Evolutionary conservation across 768 basidiomycete species (phyloP), one percentile per base, ranked within the genome.

Genomic region (Tylopilus felleus): DNA sequence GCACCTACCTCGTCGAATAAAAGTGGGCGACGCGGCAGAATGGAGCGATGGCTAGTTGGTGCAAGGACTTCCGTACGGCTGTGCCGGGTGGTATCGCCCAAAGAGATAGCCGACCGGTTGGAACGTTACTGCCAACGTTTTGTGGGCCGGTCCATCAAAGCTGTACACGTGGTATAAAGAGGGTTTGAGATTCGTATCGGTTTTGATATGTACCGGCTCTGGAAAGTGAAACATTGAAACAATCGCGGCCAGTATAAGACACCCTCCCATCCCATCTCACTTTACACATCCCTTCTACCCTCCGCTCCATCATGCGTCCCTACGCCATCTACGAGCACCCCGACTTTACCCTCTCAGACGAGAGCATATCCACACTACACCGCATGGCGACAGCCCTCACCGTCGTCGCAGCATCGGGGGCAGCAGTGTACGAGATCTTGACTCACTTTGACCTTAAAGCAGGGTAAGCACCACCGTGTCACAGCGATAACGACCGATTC

Each of bases 311-410:
- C 52, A 71, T 71, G 69, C 69, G 69, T 19, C 61, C 69, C 43
- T 71, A 71, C 57, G 58, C 65, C 58, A 67, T 66, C 55, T 69
- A 69, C 46, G 68, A 69, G 35, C 70, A 71, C 56, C 68, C 68
- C 35, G 70, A 71, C 2, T 70, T 69, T 41, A 59, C 70, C 0
- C 47, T 71, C 22, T 70, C 68, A 9, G 17, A 51, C 21, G 68
- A 67, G 13, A 60, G 62, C 21, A 41, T 64, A 47, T 43, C 55
- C 28, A 62, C 61, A 1, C 52, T 71, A 1, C 68, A 53, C 22
- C 64, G 60, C 8, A 44, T 72, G 21, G 69, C 63, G 28, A 53
- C 68, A 1, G 49, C 67, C 2, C 21, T 71, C 35, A 66, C 69
- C 16, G 55, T 71, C 48, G 58, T 71, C 41, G 69, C 69, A 14